Conservation (phyloP, 768 basidiomycete species). For the Pulveroboletus sp. region DNA sequence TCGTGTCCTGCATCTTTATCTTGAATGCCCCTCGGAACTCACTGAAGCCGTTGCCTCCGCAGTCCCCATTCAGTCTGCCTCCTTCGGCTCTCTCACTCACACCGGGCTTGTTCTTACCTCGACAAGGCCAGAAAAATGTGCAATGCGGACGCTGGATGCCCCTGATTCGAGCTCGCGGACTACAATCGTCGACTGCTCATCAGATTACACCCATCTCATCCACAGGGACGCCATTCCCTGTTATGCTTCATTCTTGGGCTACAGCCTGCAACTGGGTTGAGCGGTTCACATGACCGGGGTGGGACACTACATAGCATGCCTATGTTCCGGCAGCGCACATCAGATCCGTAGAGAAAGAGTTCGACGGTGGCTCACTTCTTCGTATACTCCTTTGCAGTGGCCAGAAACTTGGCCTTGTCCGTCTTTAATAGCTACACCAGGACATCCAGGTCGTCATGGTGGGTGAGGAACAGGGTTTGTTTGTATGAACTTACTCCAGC, state of each 20-base stretch:
- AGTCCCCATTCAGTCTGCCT: slow-evolving; percentile 21
- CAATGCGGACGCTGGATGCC: slow-evolving; percentile 6
- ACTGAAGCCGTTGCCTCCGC: slow-evolving; percentile 4
- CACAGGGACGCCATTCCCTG: background rate
- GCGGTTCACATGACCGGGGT: background rate
- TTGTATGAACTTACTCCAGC: slow-evolving; percentile 56
- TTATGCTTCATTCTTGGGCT: slow-evolving; percentile 6
- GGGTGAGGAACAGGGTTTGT: background rate
- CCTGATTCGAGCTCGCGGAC: slow-evolving; percentile 5
- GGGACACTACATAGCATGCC: slow-evolving; percentile 19
- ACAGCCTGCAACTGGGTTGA: slow-evolving; percentile 4
- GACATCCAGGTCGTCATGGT: slow-evolving; percentile 1
- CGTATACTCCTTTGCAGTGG: slow-evolving; percentile 78
- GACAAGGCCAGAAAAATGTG: background rate
- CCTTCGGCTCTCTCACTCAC: slow-evolving; percentile 15
- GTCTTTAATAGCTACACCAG: slow-evolving; percentile 61
- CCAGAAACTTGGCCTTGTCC: slow-evolving; percentile 67
- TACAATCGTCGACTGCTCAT: background rate
- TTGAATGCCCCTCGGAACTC: background rate
- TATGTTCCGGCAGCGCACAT: slow-evolving; percentile 1
- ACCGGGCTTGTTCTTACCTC: slow-evolving; percentile 5
- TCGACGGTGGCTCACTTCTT: slow-evolving; percentile 56
- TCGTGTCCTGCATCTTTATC: background rate
- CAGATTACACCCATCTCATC: background rate
- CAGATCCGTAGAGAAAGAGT: slow-evolving; percentile 1